phyloP scores from a whole-genome alignment of 2,329 filamentous ascomycete species.

The Monascus ruber region DNA sequence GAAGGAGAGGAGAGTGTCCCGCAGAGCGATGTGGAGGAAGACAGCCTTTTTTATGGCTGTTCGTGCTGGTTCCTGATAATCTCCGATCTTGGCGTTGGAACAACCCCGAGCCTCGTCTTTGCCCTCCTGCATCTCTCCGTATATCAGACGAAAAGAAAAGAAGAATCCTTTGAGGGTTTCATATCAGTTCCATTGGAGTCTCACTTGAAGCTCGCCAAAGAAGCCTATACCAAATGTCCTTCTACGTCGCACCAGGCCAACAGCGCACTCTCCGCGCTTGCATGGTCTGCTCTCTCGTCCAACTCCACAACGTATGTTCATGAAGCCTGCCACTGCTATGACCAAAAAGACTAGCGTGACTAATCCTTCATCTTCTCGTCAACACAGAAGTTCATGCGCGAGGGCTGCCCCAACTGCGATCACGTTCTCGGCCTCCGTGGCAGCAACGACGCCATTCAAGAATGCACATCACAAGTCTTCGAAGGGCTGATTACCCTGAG shows the following conservation, averaged over 20 bases:
- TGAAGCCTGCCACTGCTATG: background rate
- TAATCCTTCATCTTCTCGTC: constrained; percentile 3
- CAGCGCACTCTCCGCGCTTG: constrained; percentile 85
- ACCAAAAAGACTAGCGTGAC: constrained; percentile 2
- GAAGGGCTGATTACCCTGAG: constrained; percentile 81
- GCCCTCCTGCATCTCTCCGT: no score
- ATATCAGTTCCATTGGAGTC: no score
- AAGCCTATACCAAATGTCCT: constrained; percentile 30
- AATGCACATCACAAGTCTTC: constrained; percentile 92
- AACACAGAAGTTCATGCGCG: constrained; percentile 63
- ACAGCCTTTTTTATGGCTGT: no score
- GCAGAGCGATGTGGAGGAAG: no score
- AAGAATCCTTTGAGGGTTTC: background rate
- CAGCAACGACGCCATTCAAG: constrained; percentile 69
- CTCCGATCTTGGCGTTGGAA: no score
- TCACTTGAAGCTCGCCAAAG: no score
- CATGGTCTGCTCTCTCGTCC: constrained; percentile 96
- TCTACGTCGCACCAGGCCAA: constrained; percentile 62
- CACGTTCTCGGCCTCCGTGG: constrained; percentile 74
- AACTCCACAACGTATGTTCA: constrained; percentile 57
- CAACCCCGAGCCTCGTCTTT: no score
- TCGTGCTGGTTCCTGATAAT: no score
- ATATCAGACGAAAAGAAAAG: background rate
- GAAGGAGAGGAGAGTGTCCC: no score
- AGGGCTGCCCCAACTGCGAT: constrained; percentile 96